A percentile compares a stretch with the other conserved stretches of the same genome.
phyloP scores from a whole-genome alignment of 2,329 filamentous ascomycete genomes.

The Fusarium oligoseptatum region DNA sequence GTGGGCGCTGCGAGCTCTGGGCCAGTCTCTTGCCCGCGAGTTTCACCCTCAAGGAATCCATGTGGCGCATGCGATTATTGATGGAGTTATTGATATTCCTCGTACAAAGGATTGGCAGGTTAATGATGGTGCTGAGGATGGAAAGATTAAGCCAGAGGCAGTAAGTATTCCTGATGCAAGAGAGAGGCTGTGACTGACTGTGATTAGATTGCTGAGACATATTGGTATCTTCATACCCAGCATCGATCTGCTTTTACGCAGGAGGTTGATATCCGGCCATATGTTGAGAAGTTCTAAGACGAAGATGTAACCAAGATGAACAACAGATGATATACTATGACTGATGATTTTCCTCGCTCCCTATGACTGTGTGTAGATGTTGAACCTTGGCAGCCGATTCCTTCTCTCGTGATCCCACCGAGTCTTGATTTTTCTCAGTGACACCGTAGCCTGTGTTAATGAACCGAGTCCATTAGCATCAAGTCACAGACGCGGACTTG shows the following conservation, averaged over 20 bases:
- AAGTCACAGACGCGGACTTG: background rate
- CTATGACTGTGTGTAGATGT: background rate
- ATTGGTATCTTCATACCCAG: conserved; percentile 88
- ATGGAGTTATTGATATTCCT: conserved; percentile 87
- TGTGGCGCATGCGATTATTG: conserved; percentile 84
- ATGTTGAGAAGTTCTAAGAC: conserved; percentile 82
- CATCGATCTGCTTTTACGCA: conserved; percentile 83
- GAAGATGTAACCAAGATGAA: background rate
- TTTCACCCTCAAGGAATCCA: conserved; percentile 89
- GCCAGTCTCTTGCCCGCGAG: conserved; percentile 82
- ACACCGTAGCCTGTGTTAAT: background rate
- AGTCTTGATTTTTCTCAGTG: background rate
- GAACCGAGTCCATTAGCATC: background rate
- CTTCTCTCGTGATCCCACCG: background rate
- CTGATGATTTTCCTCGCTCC: background rate
- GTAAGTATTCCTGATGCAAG: conserved; percentile 61
- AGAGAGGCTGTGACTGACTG: background rate
- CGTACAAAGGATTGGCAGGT: conserved; percentile 67
- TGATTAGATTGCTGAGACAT: conserved; percentile 83
- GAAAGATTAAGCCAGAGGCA: conserved; percentile 80
- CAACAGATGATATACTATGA: background rate
- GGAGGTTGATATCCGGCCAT: conserved; percentile 84
- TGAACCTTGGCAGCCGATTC: too few relatives aligned
- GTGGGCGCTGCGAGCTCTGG: conserved; percentile 80
- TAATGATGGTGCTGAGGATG: conserved; percentile 63